phyloP scores from a whole-genome alignment of 768 basidiomycete species.

The Russula brevipes region DNA sequence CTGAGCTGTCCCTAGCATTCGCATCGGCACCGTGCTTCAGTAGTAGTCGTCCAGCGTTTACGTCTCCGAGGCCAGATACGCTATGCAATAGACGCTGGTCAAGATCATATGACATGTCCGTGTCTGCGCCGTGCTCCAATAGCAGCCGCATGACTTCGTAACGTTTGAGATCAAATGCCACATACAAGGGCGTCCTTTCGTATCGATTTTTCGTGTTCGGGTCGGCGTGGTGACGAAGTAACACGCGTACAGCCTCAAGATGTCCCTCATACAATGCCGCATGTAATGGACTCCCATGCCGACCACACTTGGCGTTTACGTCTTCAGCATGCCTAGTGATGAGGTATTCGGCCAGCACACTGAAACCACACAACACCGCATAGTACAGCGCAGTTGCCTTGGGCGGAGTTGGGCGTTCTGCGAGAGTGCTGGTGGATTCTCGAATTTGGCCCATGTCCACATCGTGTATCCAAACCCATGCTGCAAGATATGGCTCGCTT shows the following conservation, averaged over 20 bases:
- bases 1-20: not conserved
- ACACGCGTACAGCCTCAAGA: too few relatives aligned
- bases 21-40: not conserved
- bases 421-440: not conserved
- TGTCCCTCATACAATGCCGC: not conserved
- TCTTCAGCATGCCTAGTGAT: not conserved
- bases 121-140: not conserved
- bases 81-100: too few relatives aligned
- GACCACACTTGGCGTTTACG: too few relatives aligned
- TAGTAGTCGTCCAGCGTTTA: not conserved
- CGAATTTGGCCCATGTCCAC: too few relatives aligned
- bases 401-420: not conserved
- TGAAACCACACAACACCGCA: not conserved
- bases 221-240: too few relatives aligned
- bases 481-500: not conserved
- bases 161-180: too few relatives aligned
- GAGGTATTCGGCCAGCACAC: not conserved
- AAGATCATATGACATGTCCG: too few relatives aligned
- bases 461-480: not conserved
- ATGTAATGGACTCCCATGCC: not conserved
- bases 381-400: not conserved
- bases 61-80: too few relatives aligned
- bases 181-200: too few relatives aligned
- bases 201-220: too few relatives aligned
- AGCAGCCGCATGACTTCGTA: not conserved